A percentile compares a stretch with the other conserved stretches of the same genome.
Conservation (phyloP, 2,329 filamentous ascomycete species). For the Colletotrichum melonis region DNA sequence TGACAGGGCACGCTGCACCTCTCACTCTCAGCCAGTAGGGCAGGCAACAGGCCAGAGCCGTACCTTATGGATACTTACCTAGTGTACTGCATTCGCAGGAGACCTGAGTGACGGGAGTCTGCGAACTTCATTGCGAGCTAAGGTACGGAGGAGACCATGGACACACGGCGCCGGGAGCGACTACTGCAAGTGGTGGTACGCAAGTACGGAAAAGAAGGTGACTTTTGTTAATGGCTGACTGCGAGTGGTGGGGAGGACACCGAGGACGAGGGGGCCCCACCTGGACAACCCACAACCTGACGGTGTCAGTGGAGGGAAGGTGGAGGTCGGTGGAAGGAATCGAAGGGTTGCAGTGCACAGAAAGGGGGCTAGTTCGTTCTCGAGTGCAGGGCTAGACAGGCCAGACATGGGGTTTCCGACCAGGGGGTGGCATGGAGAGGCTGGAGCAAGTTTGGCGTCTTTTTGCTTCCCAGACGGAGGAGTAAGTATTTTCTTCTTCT, state of each 20-base stretch:
- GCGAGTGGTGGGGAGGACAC: constrained; percentile 21
- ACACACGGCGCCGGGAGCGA: background rate
- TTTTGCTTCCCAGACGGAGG: background rate
- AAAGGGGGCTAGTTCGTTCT: constrained; percentile 32
- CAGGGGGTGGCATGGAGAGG: constrained; percentile 30
- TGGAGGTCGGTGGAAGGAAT: constrained; percentile 33
- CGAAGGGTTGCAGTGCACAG: constrained; percentile 36
- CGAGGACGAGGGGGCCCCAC: constrained; percentile 21
- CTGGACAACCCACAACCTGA: constrained; percentile 17
- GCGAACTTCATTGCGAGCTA: no score
- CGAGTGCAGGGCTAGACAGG: constrained; percentile 35
- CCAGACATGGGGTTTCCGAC: constrained; percentile 29
- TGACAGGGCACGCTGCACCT: no score
- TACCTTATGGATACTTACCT: no score
- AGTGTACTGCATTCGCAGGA: no score
- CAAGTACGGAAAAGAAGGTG: constrained; percentile 12
- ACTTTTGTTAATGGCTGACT: background rate
- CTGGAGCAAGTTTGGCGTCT: background rate
- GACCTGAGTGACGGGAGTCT: no score
- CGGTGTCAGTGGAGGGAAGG: constrained; percentile 31
- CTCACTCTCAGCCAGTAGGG: no score
- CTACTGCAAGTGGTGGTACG: background rate
- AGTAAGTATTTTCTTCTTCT: background rate
- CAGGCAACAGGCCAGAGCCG: no score
- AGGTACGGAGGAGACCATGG: background rate